Conservation (phyloP, 2,329 filamentous ascomycete genomes). For the Lachnellula cervina region DNA sequence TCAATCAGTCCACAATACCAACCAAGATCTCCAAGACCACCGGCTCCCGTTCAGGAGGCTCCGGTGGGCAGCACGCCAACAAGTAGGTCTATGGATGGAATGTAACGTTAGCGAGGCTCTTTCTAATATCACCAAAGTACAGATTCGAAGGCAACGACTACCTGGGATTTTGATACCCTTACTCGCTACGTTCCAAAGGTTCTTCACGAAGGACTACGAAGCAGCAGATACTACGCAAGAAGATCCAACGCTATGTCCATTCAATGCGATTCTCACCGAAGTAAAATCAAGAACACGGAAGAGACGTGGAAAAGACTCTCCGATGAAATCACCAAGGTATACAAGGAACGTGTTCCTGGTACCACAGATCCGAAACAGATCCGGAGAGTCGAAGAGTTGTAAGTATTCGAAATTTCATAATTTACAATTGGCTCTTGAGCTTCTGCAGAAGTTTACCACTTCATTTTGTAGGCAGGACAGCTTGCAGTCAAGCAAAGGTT, state of each 20-base stretch:
- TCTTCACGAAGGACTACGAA: conserved; percentile 22
- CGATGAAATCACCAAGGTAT: conserved; percentile 27
- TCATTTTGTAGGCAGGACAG: background rate
- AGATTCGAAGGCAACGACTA: conserved; percentile 30
- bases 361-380: conserved; percentile 45
- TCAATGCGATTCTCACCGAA: conserved; percentile 27
- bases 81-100: conserved; percentile 22
- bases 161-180: conserved; percentile 26
- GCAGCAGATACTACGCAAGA: conserved; percentile 26
- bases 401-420: conserved; percentile 13
- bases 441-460: background rate
- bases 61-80: conserved; percentile 34
- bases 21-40: conserved; percentile 24
- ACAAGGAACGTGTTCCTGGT: conserved; percentile 27
- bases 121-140: conserved; percentile 24
- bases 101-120: background rate
- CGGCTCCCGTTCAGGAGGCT: conserved; percentile 26
- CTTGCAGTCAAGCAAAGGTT: background rate
- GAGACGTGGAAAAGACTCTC: conserved; percentile 25
- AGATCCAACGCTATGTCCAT: conserved; percentile 29
- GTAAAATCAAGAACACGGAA: conserved; percentile 25
- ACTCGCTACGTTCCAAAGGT: conserved; percentile 23
- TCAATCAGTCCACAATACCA: conserved; percentile 24
- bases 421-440: background rate
- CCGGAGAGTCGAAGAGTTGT: conserved; percentile 43